Conservation (phyloP, 805 yeast genomes). For the Spathaspora gorwiae region DNA sequence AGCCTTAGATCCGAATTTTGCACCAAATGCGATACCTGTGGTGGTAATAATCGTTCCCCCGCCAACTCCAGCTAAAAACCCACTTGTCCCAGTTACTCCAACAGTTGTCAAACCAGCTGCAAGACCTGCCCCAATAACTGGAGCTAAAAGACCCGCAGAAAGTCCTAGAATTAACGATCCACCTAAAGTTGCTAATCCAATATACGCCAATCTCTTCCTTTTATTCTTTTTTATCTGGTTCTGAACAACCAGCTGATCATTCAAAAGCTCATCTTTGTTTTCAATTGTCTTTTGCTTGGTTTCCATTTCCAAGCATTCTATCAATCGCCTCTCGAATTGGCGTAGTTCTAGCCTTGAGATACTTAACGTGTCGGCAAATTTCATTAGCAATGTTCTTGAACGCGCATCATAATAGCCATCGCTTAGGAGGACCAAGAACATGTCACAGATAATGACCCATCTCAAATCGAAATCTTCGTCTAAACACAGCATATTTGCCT, state of each 20-base stretch:
- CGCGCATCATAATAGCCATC: slow-evolving; percentile 88
- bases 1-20: slow-evolving; percentile 78
- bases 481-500: slow-evolving; percentile 1
- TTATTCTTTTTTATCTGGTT: slow-evolving; percentile 63
- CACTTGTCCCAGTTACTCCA: slow-evolving; percentile 90
- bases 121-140: slow-evolving; percentile 96
- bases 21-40: slow-evolving; percentile 88
- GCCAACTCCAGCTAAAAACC: slow-evolving; percentile 93
- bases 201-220: slow-evolving; percentile 70
- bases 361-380: slow-evolving; percentile 60
- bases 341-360: slow-evolving; percentile 64
- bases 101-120: slow-evolving; percentile 96
- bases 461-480: slow-evolving; percentile 54
- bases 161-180: slow-evolving; percentile 93
- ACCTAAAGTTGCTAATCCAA: slow-evolving; percentile 93
- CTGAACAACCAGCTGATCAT: slow-evolving; percentile 73
- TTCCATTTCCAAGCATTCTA: slow-evolving; percentile 86
- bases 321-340: slow-evolving; percentile 86
- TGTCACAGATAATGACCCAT: slow-evolving; percentile 92
- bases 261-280: slow-evolving; percentile 63
- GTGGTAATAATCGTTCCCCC: slow-evolving; percentile 94
- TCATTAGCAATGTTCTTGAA: slow-evolving; percentile 71
- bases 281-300: slow-evolving; percentile 47
- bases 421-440: slow-evolving; percentile 72
- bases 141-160: slow-evolving; percentile 93